phyloP scores from a whole-genome alignment of 2,329 filamentous ascomycete genomes.

The Exophiala oligosperma region DNA sequence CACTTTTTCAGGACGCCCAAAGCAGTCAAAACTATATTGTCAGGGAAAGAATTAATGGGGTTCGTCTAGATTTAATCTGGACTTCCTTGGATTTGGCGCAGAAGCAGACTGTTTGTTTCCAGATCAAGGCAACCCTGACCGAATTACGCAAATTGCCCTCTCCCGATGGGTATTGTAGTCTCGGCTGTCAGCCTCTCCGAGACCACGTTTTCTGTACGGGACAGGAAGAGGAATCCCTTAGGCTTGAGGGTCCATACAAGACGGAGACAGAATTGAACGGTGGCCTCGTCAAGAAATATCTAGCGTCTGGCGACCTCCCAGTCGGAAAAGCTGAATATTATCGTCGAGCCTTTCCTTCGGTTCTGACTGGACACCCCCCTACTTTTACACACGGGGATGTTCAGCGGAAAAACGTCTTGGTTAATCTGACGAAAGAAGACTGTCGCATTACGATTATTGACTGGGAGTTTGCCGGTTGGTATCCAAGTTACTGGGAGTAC shows the following conservation, averaged over 20 bases:
- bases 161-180: constrained; percentile 31
- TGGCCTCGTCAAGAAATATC: constrained; percentile 31
- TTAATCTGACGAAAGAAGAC: constrained; percentile 21
- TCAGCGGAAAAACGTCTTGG: constrained; percentile 37
- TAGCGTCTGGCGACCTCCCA: constrained; percentile 20
- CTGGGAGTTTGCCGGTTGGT: constrained; percentile 44
- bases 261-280: constrained; percentile 32
- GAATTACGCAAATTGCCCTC: constrained; percentile 33
- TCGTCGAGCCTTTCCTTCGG: constrained; percentile 27
- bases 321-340: constrained; percentile 31
- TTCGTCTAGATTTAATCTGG: constrained; percentile 30
- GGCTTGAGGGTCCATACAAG: constrained; percentile 34
- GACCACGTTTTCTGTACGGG: constrained; percentile 33
- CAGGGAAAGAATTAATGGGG: constrained; percentile 34
- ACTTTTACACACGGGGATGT: constrained; percentile 39
- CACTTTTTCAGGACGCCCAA: constrained; percentile 30
- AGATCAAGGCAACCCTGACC: constrained; percentile 26
- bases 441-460: constrained; percentile 38
- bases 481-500: constrained; percentile 45
- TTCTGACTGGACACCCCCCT: constrained; percentile 29
- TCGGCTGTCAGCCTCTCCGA: constrained; percentile 29
- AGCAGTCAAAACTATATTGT: constrained; percentile 32
- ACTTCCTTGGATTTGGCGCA: constrained; percentile 23
- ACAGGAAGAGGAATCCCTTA: constrained; percentile 20
- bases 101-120: constrained; percentile 28